phyloP scores from a whole-genome alignment of 306 rosid species.

The apple (Malus domestica) region DNA sequence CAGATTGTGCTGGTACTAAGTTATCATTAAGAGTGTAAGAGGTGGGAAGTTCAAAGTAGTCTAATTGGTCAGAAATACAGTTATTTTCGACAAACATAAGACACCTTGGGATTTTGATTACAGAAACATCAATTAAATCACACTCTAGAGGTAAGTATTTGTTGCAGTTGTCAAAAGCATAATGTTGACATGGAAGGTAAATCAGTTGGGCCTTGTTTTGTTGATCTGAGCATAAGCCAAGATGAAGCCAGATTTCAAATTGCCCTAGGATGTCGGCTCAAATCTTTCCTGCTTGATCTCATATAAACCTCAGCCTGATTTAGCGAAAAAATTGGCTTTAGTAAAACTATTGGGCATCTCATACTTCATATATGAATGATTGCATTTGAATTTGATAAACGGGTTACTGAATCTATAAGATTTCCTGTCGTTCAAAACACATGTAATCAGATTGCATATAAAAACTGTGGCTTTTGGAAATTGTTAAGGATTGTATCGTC shows the following conservation, averaged over 20 bases:
- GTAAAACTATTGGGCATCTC: constrained; percentile 25
- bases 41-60: neutral
- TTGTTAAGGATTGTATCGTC: no score
- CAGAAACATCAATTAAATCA: neutral
- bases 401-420: no score
- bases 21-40: neutral
- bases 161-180: neutral
- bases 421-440: no score
- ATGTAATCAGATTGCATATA: no score
- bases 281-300: no score
- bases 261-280: no score
- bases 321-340: neutral
- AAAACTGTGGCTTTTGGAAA: no score
- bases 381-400: neutral
- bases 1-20: neutral
- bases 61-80: neutral
- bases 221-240: neutral
- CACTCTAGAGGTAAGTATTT: neutral
- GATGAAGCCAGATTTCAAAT: neutral
- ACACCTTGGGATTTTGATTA: neutral
- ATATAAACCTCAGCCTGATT: no score
- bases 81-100: neutral
- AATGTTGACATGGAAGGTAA: neutral
- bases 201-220: neutral
- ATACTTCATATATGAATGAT: neutral